A percentile compares a stretch with the other conserved stretches of the same genome.
Evolutionary conservation across 495 filamentous ascomycete genomes (phyloP).

Genomic region (Pyrenula aspistea): DNA sequence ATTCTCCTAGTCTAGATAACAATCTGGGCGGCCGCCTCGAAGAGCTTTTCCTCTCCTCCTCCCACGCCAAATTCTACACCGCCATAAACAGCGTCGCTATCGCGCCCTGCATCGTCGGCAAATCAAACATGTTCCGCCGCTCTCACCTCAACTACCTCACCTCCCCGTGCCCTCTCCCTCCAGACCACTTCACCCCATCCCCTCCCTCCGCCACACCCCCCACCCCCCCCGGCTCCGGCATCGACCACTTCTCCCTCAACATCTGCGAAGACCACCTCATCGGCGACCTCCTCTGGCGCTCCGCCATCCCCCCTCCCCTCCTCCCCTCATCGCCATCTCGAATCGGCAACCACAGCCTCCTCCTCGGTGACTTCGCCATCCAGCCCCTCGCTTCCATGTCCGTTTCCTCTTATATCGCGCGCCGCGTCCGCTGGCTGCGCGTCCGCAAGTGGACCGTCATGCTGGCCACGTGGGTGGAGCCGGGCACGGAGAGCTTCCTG

Average conservation of each 20-base stretch:
- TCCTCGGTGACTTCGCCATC: slow-evolving; percentile 74
- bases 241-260: slow-evolving; percentile 87
- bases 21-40: slow-evolving; percentile 70
- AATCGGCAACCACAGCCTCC: slow-evolving; percentile 69
- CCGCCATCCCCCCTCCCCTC: slow-evolving; percentile 22
- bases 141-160: slow-evolving; percentile 80
- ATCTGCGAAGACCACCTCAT: slow-evolving; percentile 98
- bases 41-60: slow-evolving; percentile 85
- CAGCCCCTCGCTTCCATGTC: slow-evolving; percentile 81
- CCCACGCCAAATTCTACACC: slow-evolving; percentile 96
- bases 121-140: slow-evolving; percentile 95
- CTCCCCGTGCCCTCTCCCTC: slow-evolving; percentile 18
- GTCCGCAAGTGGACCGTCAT: slow-evolving; percentile 91
- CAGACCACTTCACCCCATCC: slow-evolving; percentile 15
- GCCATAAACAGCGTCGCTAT: slow-evolving; percentile 90
- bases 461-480: slow-evolving; percentile 84
- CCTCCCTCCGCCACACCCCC: slow-evolving; percentile 17
- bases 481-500: slow-evolving; percentile 79
- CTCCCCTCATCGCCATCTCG: slow-evolving; percentile 9
- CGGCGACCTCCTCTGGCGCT: slow-evolving; percentile 79
- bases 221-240: slow-evolving; percentile 41
- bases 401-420: slow-evolving; percentile 65
- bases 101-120: slow-evolving; percentile 90
- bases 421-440: slow-evolving; percentile 81
- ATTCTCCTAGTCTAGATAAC: not conserved